Evolutionary conservation across 805 yeast species (phyloP), one percentile per base, ranked within the genome.

Genomic region (Metschnikowia cerradonensis): DNA sequence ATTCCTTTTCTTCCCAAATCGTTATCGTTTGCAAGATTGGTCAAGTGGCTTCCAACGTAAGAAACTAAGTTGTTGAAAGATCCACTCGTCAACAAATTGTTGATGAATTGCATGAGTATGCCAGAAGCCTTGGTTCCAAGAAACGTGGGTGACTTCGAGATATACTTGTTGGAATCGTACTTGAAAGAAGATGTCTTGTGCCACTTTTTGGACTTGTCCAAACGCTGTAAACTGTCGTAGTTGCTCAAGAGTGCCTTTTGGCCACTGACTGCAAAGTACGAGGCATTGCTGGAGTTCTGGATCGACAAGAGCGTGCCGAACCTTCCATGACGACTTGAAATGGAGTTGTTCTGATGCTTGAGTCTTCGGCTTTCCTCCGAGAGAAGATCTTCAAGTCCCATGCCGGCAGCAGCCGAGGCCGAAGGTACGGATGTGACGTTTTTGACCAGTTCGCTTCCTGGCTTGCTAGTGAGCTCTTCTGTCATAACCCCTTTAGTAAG

Each of bases 261-360:
- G 2, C 96, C 94, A 3, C 77, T 72, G 2, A 94, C 78, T 1
- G 90, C 78, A 5, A 88, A 80, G 17, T 87, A 66, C 30, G 87
- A 72, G 30, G 82, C 73, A 48, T 83, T 83, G 22, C 78, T 76
- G 0, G 57, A 42, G 17, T 85, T 80, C 52, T 84, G 82, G 31
- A 92, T 74, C 1, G 96, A 84, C 10, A 90, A 67, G 54, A 91
- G 71, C 0, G 97, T 84, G 0, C 99, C 99, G 71, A 92, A 92
- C 47, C 96, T 77, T 2, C 94, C 91, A 63, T 92, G 99, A 43
- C 99, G 77, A 0, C 89, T 76, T 1, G 88, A 78, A 1, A 83
- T 72, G 47, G 74, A 68, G 64, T 77, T 78, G 30, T 73, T 71
- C 45, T 82, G 75, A 33, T 66, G 62, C 38, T 69, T 72, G 51